Base-by-base conservation (phyloP, 768 basidiomycete species). In the Panaeolus cyanescens region DNA sequence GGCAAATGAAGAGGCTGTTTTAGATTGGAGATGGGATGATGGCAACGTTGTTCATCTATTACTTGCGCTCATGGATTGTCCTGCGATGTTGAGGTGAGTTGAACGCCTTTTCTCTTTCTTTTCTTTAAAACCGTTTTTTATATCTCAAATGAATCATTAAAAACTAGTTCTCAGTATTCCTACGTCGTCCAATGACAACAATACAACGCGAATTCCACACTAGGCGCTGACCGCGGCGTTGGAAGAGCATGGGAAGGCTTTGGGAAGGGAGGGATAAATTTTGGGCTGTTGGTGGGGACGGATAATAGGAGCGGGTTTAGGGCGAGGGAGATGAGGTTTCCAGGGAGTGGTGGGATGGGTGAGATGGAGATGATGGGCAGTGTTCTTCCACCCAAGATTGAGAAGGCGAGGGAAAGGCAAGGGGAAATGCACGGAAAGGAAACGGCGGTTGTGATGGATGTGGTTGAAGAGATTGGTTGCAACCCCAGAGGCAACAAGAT, bases 11-110 rank as follows among this genome's bases (percentile, higher is more conserved):
- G 96, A 98, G 75, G 84, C 97, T n/a, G 86, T 95, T 0, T 75
- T 98, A 0, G 91, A 90, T 0, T 98, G 96, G 95, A 95, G 96
- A 71, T 99, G 96, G 96, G 95, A 98, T 67, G 96, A 99, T 68
- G 87, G 87, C 2, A 91, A 93, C 69, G 87, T 89, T 0, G 85
- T 96, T 0, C 95, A 96, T 73, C 77, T 80, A 62, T 77, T 94
- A 0, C 91, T 86, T n/a, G 86, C 86, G 7, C 73, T 92, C 55
- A 77, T 92, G 60, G 76, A 86, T 66, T 73, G 81, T 4, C 85
- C 87, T 5, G 74, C 80, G 61, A 67, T 82, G 59, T 87, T 88
- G 66, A 78, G 82, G 88, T 88, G 72, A 75, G 84, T 84, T 20
- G 33, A 64, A 67, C 28, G 31, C 59, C 54, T 59, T 62, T 63